Evolutionary conservation across 306 rosid genomes (phyloP).

Genomic region (Cucumis sativus): DNA sequence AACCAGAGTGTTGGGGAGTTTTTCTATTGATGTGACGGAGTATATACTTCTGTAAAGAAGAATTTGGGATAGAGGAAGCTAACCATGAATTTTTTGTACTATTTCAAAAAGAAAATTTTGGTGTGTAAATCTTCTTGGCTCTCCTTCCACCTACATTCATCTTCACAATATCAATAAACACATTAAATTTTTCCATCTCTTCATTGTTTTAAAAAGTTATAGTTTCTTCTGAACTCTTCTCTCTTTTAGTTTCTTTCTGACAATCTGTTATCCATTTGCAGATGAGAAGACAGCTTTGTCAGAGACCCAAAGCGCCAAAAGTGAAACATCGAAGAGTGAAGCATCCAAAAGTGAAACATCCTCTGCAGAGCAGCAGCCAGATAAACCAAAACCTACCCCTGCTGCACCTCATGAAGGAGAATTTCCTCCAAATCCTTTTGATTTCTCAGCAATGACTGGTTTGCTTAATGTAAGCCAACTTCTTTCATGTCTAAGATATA

Average conservation of each 20-base stretch:
- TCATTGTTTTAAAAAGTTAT: not conserved
- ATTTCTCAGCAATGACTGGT: conserved; percentile 89
- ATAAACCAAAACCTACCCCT: conserved; percentile 28
- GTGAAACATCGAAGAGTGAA: conserved; percentile 19
- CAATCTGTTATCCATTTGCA: not conserved
- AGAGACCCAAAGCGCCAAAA: conserved; percentile 4
- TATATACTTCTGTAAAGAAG: not conserved
- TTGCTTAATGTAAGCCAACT: conserved; percentile 63
- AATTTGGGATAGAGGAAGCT: not conserved
- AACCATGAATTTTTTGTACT: not conserved
- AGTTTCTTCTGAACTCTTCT: not conserved
- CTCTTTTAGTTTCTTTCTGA: not conserved
- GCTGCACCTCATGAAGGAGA: conserved; percentile 47
- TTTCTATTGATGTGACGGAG: not conserved
- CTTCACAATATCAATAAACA: not conserved
- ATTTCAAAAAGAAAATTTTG: not conserved
- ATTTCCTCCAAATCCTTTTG: conserved; percentile 65
- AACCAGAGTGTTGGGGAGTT: not conserved
- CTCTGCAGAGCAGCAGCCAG: conserved; percentile 41
- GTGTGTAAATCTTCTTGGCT: not conserved
- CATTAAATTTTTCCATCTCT: not conserved
- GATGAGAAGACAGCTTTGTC: not conserved
- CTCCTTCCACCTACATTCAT: not conserved
- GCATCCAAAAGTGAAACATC: conserved; percentile 23
- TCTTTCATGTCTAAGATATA: not conserved